phyloP scores from a whole-genome alignment of 139 green algal genomes.

The Chlamydomonas asymmetrica region DNA sequence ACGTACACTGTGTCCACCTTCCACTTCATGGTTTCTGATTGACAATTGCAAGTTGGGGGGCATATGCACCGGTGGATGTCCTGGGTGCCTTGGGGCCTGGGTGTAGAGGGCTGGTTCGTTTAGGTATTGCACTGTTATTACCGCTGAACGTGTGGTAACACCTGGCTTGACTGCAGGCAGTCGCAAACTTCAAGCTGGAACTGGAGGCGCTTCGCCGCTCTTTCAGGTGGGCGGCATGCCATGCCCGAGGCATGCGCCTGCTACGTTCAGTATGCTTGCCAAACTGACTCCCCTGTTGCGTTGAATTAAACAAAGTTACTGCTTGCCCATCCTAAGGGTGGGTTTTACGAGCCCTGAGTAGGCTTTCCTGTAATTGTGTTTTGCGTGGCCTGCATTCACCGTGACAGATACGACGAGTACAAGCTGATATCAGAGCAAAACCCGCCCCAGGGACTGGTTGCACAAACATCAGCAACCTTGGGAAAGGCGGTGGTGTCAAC shows the following conservation, averaged over 20 bases:
- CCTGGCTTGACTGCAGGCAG: too few relatives aligned
- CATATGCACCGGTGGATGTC: not conserved
- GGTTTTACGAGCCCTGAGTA: not conserved
- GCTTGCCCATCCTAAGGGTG: not conserved
- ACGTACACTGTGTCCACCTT: not conserved
- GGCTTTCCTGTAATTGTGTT: not conserved
- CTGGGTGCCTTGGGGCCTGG: too few relatives aligned
- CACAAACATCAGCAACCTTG: too few relatives aligned
- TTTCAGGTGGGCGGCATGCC: constrained; percentile 71
- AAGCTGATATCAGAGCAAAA: too few relatives aligned
- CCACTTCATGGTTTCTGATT: not conserved
- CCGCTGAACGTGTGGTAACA: too few relatives aligned
- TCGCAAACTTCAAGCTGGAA: constrained; percentile 52
- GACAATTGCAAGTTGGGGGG: not conserved
- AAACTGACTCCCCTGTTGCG: constrained; percentile 27
- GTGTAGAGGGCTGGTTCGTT: constrained; percentile 8
- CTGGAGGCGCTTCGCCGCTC: constrained; percentile 59
- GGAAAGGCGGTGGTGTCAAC: too few relatives aligned
- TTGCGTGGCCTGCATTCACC: too few relatives aligned
- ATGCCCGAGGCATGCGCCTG: constrained; percentile 46
- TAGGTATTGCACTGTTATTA: too few relatives aligned
- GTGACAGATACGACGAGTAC: too few relatives aligned
- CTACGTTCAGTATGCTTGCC: too few relatives aligned
- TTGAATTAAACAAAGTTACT: constrained; percentile 11
- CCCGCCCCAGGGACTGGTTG: too few relatives aligned